Percentiles rank a stretch among this genome's conserved stretches.
phyloP scores from a whole-genome alignment of 306 rosid species.

The Acacia confusa region DNA sequence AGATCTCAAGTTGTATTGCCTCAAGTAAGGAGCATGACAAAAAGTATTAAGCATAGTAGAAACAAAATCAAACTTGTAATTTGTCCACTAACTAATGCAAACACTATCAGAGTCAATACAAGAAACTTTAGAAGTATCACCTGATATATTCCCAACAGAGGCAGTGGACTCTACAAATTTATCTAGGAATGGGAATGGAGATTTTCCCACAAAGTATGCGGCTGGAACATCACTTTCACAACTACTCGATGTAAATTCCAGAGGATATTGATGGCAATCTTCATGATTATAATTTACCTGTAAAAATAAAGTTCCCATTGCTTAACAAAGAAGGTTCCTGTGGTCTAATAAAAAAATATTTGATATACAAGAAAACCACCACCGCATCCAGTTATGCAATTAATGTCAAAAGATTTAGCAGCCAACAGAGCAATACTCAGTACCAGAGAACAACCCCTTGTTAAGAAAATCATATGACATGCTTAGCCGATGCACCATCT shows the following conservation, averaged over 20 bases:
- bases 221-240: slow-evolving; percentile 53
- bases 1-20: slow-evolving; percentile 15
- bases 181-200: slow-evolving; percentile 83
- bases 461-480: neutral
- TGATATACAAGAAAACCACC: slow-evolving; percentile 15
- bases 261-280: slow-evolving; percentile 33
- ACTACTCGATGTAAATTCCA: slow-evolving; percentile 40
- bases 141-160: slow-evolving; percentile 69
- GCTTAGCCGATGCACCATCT: neutral
- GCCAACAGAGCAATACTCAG: neutral
- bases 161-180: slow-evolving; percentile 67
- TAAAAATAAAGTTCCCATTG: slow-evolving; percentile 15
- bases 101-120: neutral
- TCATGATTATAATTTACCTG: slow-evolving; percentile 61
- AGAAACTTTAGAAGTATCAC: slow-evolving; percentile 38
- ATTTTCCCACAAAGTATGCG: slow-evolving; percentile 68
- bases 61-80: slow-evolving; percentile 1
- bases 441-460: neutral
- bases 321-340: neutral
- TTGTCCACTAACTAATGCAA: neutral
- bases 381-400: neutral
- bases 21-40: neutral
- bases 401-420: neutral
- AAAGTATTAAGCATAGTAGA: neutral
- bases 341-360: neutral